Evolutionary conservation across 2,329 filamentous ascomycete genomes (phyloP).

Genomic region (Diaporthe sp.): DNA sequence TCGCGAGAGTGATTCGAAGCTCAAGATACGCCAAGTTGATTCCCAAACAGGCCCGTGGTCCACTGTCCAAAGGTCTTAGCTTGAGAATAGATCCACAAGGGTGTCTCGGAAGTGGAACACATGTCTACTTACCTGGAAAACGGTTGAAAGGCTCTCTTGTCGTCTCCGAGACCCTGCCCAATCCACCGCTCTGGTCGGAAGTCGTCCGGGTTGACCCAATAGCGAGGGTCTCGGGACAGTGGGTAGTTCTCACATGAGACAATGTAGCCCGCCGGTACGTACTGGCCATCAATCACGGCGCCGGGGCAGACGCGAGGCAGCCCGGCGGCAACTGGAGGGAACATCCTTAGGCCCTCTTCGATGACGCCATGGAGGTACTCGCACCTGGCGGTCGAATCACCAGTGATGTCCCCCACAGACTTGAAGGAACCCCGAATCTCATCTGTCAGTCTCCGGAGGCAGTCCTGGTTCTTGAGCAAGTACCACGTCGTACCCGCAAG

Average conservation of each 20-base stretch:
- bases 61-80: background rate
- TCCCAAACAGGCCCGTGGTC: constrained; percentile 39
- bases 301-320: constrained; percentile 41
- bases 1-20: constrained; percentile 47
- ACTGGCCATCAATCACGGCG: constrained; percentile 37
- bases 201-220: constrained; percentile 38
- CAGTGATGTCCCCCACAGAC: constrained; percentile 54
- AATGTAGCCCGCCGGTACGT: constrained; percentile 35
- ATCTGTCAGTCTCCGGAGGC: constrained; percentile 48
- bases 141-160: constrained; percentile 49
- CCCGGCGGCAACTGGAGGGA: constrained; percentile 30
- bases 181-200: constrained; percentile 39
- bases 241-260: constrained; percentile 34
- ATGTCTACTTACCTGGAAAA: constrained; percentile 44
- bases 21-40: constrained; percentile 49
- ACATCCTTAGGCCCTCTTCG: constrained; percentile 35
- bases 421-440: constrained; percentile 58
- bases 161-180: constrained; percentile 38
- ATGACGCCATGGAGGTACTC: constrained; percentile 29
- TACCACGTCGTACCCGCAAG: constrained; percentile 39
- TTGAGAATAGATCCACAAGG: no score
- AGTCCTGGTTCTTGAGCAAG: constrained; percentile 47
- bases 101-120: background rate
- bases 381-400: constrained; percentile 25
- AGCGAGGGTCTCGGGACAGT: constrained; percentile 30